These are phyloP conservation scores for Fusarium tricinctum DNA, from an alignment of 2,329 filamentous ascomycete species.

Conservation along the genomic window DNA sequence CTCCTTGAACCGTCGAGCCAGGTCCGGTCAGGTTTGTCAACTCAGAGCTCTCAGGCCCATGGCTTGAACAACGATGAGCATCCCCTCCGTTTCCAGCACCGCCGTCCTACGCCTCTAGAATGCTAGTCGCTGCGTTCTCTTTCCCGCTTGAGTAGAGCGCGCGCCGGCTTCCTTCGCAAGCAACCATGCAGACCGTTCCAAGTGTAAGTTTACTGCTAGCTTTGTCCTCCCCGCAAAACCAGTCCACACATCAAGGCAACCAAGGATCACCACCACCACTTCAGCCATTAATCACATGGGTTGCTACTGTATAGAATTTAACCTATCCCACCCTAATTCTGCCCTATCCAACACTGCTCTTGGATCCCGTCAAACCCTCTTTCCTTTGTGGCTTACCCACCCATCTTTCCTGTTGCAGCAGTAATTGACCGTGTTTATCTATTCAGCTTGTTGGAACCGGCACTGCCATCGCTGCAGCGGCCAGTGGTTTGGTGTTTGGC, in stretches of 20 bases:
- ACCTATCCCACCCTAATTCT: slow-evolving; percentile 38
- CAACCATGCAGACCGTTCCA: slow-evolving; percentile 68
- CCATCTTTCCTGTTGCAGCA: slow-evolving; percentile 41
- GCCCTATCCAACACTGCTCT: slow-evolving; percentile 36
- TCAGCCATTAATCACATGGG: slow-evolving; percentile 40
- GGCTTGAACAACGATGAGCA: slow-evolving; percentile 52
- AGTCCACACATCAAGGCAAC: slow-evolving; percentile 37
- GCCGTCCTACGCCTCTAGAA: slow-evolving; percentile 51
- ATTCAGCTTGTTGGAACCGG: slow-evolving; percentile 71
- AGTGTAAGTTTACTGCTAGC: slow-evolving; percentile 59
- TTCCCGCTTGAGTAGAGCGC: slow-evolving; percentile 56
- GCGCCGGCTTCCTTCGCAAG: slow-evolving; percentile 54
- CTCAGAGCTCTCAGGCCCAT: slow-evolving; percentile 43
- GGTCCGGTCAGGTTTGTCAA: slow-evolving; percentile 18
- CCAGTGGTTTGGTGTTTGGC: slow-evolving; percentile 71
- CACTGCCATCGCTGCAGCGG: slow-evolving; percentile 72
- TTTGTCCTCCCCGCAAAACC: slow-evolving; percentile 41
- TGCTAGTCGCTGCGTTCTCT: slow-evolving; percentile 55
- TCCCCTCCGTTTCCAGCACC: slow-evolving; percentile 48
- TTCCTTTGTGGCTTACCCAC: slow-evolving; percentile 35
- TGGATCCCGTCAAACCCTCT: slow-evolving; percentile 41
- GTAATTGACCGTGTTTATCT: slow-evolving; percentile 42
- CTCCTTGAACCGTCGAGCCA: slow-evolving; percentile 16
- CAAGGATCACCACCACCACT: slow-evolving; percentile 44
- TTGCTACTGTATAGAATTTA: slow-evolving; percentile 44